Evolutionary conservation across 306 rosid species (phyloP).

Genomic region (Prosopis cineraria): DNA sequence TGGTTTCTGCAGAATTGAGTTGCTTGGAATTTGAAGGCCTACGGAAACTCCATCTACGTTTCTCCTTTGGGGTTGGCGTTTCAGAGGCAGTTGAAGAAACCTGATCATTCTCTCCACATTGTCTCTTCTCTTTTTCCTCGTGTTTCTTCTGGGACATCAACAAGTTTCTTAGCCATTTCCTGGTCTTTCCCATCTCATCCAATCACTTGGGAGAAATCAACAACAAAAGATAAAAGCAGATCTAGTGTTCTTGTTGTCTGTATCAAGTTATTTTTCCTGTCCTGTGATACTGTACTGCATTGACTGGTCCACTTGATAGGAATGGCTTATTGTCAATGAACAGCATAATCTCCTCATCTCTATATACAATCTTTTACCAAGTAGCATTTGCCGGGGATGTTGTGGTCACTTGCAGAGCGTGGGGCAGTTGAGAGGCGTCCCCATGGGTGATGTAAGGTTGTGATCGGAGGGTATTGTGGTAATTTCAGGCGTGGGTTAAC

Average conservation of each 20-base stretch:
- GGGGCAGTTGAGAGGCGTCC: constrained; percentile 37
- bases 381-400: constrained; percentile 27
- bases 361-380: background rate
- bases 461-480: constrained; percentile 45
- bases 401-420: constrained; percentile 15
- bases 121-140: constrained; percentile 30
- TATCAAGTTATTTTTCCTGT: no score
- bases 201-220: constrained; percentile 45
- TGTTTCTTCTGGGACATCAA: constrained; percentile 65
- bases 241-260: constrained; percentile 35
- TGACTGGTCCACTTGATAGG: background rate
- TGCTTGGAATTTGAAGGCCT: constrained; percentile 63
- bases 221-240: constrained; percentile 36
- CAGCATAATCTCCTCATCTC: background rate
- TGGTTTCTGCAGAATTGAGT: constrained; percentile 35
- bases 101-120: constrained; percentile 25
- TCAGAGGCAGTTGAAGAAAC: constrained; percentile 44
- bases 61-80: constrained; percentile 69
- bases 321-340: background rate
- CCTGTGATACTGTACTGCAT: background rate
- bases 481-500: constrained; percentile 30
- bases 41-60: constrained; percentile 86
- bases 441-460: constrained; percentile 3
- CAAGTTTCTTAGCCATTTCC: constrained; percentile 79
- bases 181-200: constrained; percentile 72